These are phyloP conservation scores for Pyrenochaeta sp. DNA, from an alignment of 2,329 filamentous ascomycete species.

Conservation along the genomic window DNA sequence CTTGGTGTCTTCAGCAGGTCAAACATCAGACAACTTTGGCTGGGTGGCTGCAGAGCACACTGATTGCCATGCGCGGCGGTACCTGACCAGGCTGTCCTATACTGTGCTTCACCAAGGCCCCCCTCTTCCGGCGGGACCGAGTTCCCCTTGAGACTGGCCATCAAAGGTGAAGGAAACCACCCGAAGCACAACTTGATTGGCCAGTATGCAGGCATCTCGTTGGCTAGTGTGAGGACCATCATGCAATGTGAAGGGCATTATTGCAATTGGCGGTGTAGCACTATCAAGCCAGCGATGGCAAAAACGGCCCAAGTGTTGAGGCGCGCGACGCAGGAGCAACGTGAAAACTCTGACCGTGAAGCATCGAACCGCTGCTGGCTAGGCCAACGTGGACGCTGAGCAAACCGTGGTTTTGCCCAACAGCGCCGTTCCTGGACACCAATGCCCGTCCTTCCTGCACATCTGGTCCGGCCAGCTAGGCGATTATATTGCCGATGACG, in stretches of 20 bases:
- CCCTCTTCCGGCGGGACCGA: too few species aligned
- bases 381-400: not conserved
- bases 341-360: conserved; percentile 7
- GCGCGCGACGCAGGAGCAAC: conserved; percentile 14
- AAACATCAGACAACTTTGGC: too few species aligned
- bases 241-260: conserved; percentile 1
- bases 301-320: conserved; percentile 24
- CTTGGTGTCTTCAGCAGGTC: too few species aligned
- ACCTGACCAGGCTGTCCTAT: too few species aligned
- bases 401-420: conserved; percentile 2
- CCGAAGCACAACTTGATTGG: not conserved
- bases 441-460: not conserved
- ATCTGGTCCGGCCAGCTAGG: not conserved
- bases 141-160: not conserved
- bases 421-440: not conserved
- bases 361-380: not conserved
- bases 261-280: conserved; percentile 30
- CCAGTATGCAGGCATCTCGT: not conserved
- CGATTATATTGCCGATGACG: not conserved
- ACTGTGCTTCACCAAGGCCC: too few species aligned
- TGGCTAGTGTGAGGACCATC: not conserved
- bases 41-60: too few species aligned
- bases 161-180: not conserved
- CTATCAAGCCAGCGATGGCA: conserved; percentile 10
- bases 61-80: too few species aligned